phyloP scores from a whole-genome alignment of 768 basidiomycete species.

The Suillus plorans region DNA sequence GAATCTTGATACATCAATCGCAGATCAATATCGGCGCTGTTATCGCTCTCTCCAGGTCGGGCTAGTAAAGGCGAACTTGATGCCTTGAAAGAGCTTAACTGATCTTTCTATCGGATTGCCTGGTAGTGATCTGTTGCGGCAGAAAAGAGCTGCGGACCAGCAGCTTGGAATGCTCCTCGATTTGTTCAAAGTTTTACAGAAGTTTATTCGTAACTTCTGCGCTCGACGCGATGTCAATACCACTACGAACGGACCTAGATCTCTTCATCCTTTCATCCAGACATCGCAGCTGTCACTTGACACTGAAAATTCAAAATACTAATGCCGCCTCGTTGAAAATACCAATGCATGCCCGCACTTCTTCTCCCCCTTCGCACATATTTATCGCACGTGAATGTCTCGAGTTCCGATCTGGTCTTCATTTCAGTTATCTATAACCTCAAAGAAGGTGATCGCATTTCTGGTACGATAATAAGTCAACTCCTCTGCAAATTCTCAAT shows the following conservation, averaged over 20 bases:
- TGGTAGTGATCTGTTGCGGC: no score
- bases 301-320: background rate
- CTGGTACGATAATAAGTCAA: background rate
- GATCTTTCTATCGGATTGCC: background rate
- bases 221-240: no score
- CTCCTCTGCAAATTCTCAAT: background rate
- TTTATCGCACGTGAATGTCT: background rate
- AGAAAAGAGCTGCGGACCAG: background rate
- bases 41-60: background rate
- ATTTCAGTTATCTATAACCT: background rate
- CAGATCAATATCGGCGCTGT: background rate
- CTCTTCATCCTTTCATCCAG: slow-evolving; percentile 4
- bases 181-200: background rate
- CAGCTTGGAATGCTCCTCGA: background rate
- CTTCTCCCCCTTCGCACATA: background rate
- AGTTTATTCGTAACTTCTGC: background rate
- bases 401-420: background rate
- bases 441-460: background rate
- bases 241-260: background rate
- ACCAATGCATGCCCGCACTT: background rate
- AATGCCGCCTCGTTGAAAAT: background rate
- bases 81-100: background rate
- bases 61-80: background rate
- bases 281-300: background rate
- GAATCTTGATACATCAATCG: background rate